Evolutionary conservation across 306 rosid genomes (phyloP).

Genomic region (Senna tora): DNA sequence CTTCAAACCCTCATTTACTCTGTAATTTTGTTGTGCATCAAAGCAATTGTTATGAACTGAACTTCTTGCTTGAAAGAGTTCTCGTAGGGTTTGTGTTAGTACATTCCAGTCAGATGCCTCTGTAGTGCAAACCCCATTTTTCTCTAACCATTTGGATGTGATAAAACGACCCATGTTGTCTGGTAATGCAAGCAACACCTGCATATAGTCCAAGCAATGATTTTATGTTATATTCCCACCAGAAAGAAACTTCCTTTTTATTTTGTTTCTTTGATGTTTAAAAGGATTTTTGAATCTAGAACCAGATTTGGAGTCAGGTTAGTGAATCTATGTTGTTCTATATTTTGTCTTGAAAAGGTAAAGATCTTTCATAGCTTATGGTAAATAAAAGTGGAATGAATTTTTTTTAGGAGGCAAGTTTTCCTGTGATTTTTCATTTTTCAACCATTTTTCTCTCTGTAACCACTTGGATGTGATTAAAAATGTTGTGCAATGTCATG

Average conservation of each 20-base stretch:
- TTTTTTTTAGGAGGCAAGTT: too few relatives aligned
- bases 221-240: not conserved
- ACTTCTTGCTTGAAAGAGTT: conserved; percentile 70
- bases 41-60: conserved; percentile 52
- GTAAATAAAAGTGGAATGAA: too few relatives aligned
- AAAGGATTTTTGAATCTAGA: not conserved
- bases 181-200: conserved; percentile 84
- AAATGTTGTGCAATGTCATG: too few relatives aligned
- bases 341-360: not conserved
- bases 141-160: conserved; percentile 77
- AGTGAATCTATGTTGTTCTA: not conserved
- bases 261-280: not conserved
- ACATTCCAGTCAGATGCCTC: conserved; percentile 98
- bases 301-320: not conserved
- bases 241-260: too few relatives aligned
- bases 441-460: too few relatives aligned
- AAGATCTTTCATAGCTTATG: too few relatives aligned
- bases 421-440: too few relatives aligned
- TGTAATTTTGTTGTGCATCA: conserved; percentile 61
- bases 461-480: too few relatives aligned
- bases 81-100: conserved; percentile 75
- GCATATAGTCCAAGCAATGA: conserved; percentile 72
- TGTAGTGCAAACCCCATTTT: conserved; percentile 66
- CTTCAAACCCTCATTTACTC: conserved; percentile 54
- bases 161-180: conserved; percentile 75